Conservation (phyloP, 208 protist genomes). For the Zelonia costaricensis region DNA sequence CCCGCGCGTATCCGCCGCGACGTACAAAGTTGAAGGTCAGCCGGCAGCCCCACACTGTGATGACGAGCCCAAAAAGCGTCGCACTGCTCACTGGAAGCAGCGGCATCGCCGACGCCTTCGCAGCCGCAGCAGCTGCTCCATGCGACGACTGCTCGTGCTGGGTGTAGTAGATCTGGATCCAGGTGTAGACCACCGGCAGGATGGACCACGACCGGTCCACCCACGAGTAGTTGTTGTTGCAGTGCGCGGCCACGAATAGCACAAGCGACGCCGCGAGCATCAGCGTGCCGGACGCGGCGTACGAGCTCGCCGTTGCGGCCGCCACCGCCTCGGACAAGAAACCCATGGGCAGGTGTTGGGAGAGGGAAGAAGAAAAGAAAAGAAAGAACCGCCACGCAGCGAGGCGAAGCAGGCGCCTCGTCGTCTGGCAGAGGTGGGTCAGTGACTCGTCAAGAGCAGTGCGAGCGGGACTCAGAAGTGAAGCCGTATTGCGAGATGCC, state of each 20-base stretch:
- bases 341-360: too few species aligned
- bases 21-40: slow-evolving; percentile 78
- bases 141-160: too few species aligned
- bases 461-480: too few species aligned
- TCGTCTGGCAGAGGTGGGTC: too few species aligned
- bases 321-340: background rate
- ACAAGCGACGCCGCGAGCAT: slow-evolving; percentile 50
- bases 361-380: too few species aligned
- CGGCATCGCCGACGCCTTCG: background rate
- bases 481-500: too few species aligned
- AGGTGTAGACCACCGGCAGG: slow-evolving; percentile 67
- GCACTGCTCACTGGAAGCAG: slow-evolving; percentile 18
- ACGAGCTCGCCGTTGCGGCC: slow-evolving; percentile 17
- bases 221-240: slow-evolving; percentile 78
- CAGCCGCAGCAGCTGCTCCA: too few species aligned
- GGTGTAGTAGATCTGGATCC: slow-evolving; percentile 56
- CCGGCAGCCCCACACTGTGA: slow-evolving; percentile 69
- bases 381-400: slow-evolving; percentile 1
- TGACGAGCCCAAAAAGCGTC: slow-evolving; percentile 44
- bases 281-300: slow-evolving; percentile 27
- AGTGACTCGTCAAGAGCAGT: too few species aligned
- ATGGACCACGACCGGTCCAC: slow-evolving; percentile 84
- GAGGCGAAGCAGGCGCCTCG: too few species aligned
- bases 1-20: slow-evolving; percentile 69
- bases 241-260: slow-evolving; percentile 48